Evolutionary conservation across 768 basidiomycete species (phyloP).

Genomic region (Pulveroboletus sp.): DNA sequence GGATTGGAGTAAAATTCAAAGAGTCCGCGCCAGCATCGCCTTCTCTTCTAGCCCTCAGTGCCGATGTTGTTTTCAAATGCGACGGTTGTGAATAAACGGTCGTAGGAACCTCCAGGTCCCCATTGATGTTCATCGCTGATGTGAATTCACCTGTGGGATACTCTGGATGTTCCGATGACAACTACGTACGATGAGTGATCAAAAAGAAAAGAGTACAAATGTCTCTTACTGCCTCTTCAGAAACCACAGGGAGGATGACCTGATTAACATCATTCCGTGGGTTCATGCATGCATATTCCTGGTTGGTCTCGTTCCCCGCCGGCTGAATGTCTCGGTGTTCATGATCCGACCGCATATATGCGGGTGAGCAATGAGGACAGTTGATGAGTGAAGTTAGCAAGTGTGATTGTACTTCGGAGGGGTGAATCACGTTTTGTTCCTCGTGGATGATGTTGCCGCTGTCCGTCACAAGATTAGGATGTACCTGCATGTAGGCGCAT

Average conservation of each 20-base stretch:
- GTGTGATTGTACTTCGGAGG: conserved; percentile 6
- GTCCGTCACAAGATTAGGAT: neutral
- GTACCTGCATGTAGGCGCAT: conserved; percentile 16
- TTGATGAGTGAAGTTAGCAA: neutral
- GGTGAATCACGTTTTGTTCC: neutral
- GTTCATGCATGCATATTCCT: neutral
- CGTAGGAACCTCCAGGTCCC: neutral
- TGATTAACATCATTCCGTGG: neutral
- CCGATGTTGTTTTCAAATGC: neutral
- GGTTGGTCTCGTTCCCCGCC: neutral
- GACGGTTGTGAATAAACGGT: neutral
- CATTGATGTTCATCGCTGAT: neutral
- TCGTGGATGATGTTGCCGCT: neutral
- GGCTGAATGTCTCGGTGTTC: neutral
- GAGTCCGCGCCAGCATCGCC: neutral
- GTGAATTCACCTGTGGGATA: neutral
- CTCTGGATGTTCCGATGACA: neutral
- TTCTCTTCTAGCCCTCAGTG: neutral
- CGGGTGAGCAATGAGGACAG: conserved; percentile 7
- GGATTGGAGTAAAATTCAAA: neutral
- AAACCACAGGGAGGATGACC: neutral
- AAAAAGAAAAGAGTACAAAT: neutral
- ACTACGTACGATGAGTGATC: conserved; percentile 9
- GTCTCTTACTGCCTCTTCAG: conserved; percentile 13
- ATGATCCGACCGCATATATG: conserved; percentile 20